Evolutionary conservation across 371 early-diverging fungal genomes (phyloP).

Genomic region (Mucor circinelloides): DNA sequence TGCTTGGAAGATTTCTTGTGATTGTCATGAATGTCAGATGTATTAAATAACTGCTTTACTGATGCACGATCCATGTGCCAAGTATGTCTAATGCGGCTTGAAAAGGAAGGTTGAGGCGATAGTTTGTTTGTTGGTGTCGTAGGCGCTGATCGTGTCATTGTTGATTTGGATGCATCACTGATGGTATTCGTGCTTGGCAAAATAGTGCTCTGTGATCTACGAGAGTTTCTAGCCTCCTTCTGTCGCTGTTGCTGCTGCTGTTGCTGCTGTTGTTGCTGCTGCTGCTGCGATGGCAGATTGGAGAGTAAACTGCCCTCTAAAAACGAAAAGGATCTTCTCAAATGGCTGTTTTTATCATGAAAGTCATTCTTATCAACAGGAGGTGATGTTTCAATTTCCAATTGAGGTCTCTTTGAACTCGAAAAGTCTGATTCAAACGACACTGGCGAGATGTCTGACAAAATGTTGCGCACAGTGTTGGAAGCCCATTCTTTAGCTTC

Average conservation of each 20-base stretch:
- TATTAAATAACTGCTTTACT: slow-evolving; percentile 9
- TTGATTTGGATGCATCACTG: background rate
- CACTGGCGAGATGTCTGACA: slow-evolving; percentile 33
- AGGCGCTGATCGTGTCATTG: slow-evolving; percentile 9
- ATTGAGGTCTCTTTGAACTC: background rate
- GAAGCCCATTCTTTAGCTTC: slow-evolving; percentile 45
- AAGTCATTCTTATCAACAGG: background rate
- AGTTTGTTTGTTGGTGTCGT: background rate
- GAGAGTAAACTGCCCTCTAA: slow-evolving; percentile 31
- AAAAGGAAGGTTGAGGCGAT: slow-evolving; percentile 13
- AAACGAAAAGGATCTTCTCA: slow-evolving; percentile 37
- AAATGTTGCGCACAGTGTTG: slow-evolving; percentile 28
- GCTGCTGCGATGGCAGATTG: background rate
- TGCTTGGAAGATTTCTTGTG: slow-evolving; percentile 20
- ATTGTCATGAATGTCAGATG: slow-evolving; percentile 7
- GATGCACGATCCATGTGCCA: slow-evolving; percentile 19
- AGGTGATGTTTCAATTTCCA: background rate
- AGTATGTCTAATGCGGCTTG: slow-evolving; percentile 23
- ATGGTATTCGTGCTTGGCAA: slow-evolving; percentile 6
- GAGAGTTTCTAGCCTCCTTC: slow-evolving; percentile 9
- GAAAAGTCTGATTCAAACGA: slow-evolving; percentile 27
- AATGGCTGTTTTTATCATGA: slow-evolving; percentile 1
- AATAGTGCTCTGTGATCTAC: slow-evolving; percentile 19
- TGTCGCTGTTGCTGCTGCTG: background rate
- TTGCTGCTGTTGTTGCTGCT: background rate